Base-by-base conservation (phyloP, 805 yeast species). In the Wickerhamomyces alni region DNA sequence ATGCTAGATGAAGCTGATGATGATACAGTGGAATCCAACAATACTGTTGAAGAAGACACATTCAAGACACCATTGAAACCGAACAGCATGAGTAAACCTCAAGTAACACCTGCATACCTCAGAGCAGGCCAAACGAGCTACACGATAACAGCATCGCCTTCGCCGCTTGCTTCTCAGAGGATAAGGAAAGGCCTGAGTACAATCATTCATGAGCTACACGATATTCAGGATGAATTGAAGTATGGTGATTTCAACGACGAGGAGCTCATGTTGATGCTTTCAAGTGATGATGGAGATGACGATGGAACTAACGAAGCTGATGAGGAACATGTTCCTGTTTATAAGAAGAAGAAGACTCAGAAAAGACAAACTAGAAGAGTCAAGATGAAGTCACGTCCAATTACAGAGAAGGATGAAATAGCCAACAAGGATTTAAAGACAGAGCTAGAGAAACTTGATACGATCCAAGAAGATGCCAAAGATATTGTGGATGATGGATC, bases 21-120 rank as follows among this genome's bases (percentile, higher is more conserved):
- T 2, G 26, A n/a, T 8, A 9, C 8, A n/a, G 11, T 5, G 25
- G 7, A n/a, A 17, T 21, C 24, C 9, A 21, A n/a, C n/a, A n/a
- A n/a, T n/a, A n/a, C n/a, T n/a, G n/a, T n/a, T n/a, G n/a, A 7
- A 21, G 24, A 21, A 5, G 30, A 30, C 16, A n/a, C 22, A 10
- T 45, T 47, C 37, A 40, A 41, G 34, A 52, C 57, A 4, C 56
- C 58, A 19, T 44, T 30, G 45, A 39, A 34, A 43, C 38, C 33
- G 15, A 9, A 16, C 25, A 5, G n/a, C 8, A 6, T 13, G 12
- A 25, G 6, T 34, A 27, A 12, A 12, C 4, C 37, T 7, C 40
- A 38, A 17, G 55, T 54, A n/a, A 71, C 77, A 7, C 77, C 77
- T 0, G 66, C 73, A 4, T 75, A 75, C 9, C 50, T 72, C 28